Base-by-base conservation (phyloP, 1,139 yeast genomes). In the Hansenula sp. region DNA sequence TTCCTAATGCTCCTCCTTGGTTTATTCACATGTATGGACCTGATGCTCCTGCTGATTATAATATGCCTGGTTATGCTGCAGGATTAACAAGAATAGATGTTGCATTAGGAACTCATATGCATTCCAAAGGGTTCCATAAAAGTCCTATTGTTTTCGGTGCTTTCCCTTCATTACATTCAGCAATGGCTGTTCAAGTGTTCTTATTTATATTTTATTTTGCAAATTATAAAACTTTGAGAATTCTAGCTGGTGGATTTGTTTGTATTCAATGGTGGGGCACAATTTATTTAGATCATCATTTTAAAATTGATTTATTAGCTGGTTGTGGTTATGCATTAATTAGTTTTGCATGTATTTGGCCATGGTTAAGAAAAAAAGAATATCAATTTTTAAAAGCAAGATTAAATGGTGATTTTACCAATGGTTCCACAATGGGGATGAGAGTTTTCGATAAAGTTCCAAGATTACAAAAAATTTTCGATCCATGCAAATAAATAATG, bases 1-100 rank as follows among this genome's bases (percentile, higher is more conserved):
- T 79, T 52, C 87, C 88, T 14, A 79, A 77, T 53, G 84, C 86
- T 0, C 82, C 87, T 2, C 88, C 88, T 6, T 79, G 87, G 84
- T 81, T 78, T 55, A 73, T 78, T 37, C 81, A 77, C 52, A 47
- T 77, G 51, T 68, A 80, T 52, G 83, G 84, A 3, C 70, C 73
- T 28, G 70, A 76, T 45, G 68, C 72, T 35, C 56, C 57, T 0
- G 82, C 81, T 2, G 66, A 70, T 51, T 81, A 81, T 56, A 75
- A 73, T 31, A 75, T 75, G 67, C 76, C 76, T 3, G 87, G 87
- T 8, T 81, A 76, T 55, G 84, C 86, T 1, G 88, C 87, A 3
- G 87, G 87, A 2, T 63, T 81, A 38, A 75, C 78, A 6, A 61
- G 87, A 44, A 80, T 79, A n/a, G 85, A 80, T 51, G 58, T 71